Evolutionary conservation across 345 rosid species (phyloP), one percentile per base, ranked within the genome.

Genomic region (Trapa incisa): DNA sequence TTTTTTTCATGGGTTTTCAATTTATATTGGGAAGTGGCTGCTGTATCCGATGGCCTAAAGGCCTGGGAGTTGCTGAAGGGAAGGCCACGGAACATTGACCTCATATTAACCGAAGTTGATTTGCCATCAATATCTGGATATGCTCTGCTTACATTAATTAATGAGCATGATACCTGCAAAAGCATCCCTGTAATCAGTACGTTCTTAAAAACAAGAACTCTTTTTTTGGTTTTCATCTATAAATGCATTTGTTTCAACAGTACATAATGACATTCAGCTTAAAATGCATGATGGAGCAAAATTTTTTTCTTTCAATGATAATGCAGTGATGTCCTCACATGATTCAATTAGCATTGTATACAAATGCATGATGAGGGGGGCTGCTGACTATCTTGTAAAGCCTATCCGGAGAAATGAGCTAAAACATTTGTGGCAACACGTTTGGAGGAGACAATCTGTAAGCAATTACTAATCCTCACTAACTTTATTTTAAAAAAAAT

Each of bases 401-500:
- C 99, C 99, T 16, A 74, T 94, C 67, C 82, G 99, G 80, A 91
- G 84, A 77, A 94, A 94, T 64, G 99, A 94, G 80, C 72, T 94
- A 64, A 91, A 86, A 71, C 91, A 87, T 76, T 80, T 94, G 68
- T 94, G 99, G 99, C 99, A 89, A 81, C 97, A 94, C 80, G 93
- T 87, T 41, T 94, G 97, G 99, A 89, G 97, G 80, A 89, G 95
- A 84, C 89, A 82, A 82, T 64, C 80, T 39, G 98, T 93, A 88
- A 70, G 96, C 77, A 61, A 60, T 42, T 66, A 16, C 35, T 15
- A 4, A 67, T 53, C 52, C 60, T 35, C 15, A 2, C 16, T 32
- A 2, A 8, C 63, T 32, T 3, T 7, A 3, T 37, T 56, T 6
- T 37, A 7, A n/a, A 4, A 48, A 54, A 36, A 64, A 22, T 22